Evolutionary conservation across 805 yeast genomes (phyloP), one percentile per base, ranked within the genome.

Genomic region (Yamadazyma insecticola): DNA sequence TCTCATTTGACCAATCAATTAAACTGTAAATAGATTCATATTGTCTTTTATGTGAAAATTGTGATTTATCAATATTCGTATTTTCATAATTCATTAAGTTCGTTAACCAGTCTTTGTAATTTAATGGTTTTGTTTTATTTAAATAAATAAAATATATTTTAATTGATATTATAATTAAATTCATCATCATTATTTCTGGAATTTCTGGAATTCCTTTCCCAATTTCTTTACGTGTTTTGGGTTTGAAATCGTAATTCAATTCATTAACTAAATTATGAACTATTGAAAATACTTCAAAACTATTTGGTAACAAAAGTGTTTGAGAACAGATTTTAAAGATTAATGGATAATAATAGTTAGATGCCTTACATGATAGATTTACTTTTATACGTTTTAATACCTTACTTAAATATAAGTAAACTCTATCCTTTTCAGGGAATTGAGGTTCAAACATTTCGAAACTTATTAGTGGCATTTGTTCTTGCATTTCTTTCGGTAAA

Each of bases 221-320:
- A n/a, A 13, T n/a, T n/a, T n/a, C n/a, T 11, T 3, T 21, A 5
- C 10, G 19, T 5, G 27, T 16, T 20, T 19, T 21, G 29, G 26
- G 32, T 8, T 16, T 13, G 20, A 40, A 35, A 9, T 27, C 22
- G 12, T 35, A 16, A 11, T 28, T 25, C 7, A 51, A 16, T 26
- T 29, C 31, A 15, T 40, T 28, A 8, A 45, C 25, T 14, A 59
- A 21, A 6, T 38, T 36, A 32, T 43, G 44, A 8, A 63, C 58
- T 17, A 66, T 51, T 0, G 48, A 33, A 16, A 70, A 68, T 2
- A 79, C 44, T 23, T 71, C 72, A 3, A 78, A 63, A 1, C 88
- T 45, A 34, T 61, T 55, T 3, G 68, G 68, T 6, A 64, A 74
- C 5, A 78, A 41, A 11, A 71, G 48, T 25, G 71, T 41, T 25